phyloP scores from a whole-genome alignment of 2,329 filamentous ascomycete genomes.

The Alternaria tenuissima region DNA sequence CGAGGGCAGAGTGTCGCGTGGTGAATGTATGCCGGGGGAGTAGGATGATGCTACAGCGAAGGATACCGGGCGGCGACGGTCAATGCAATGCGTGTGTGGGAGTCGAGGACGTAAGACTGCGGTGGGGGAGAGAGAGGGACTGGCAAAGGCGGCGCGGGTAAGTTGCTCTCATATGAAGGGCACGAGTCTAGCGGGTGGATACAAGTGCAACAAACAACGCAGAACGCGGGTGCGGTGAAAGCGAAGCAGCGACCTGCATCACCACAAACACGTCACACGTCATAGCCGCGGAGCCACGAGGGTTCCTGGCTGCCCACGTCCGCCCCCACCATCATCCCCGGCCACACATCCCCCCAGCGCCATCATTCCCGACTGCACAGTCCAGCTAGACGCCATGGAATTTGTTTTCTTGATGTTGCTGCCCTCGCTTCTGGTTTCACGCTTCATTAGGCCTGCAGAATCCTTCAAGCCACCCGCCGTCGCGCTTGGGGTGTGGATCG shows the following conservation, averaged over 20 bases:
- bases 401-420: background rate
- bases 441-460: background rate
- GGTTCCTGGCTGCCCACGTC: constrained; percentile 10
- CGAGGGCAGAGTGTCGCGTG: background rate
- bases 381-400: background rate
- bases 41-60: background rate
- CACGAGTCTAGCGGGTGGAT: constrained; percentile 11
- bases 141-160: background rate
- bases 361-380: background rate
- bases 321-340: constrained; percentile 1
- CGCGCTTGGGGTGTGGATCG: constrained; percentile 1
- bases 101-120: background rate
- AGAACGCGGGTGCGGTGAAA: constrained; percentile 9
- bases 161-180: constrained; percentile 6
- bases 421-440: constrained; percentile 3
- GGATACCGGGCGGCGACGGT: background rate
- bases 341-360: background rate
- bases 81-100: background rate
- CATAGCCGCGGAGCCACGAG: constrained; percentile 10
- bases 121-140: background rate
- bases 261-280: constrained; percentile 15
- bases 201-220: constrained; percentile 5
- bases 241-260: constrained; percentile 10
- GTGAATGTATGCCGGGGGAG: background rate
- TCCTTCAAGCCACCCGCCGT: constrained; percentile 7